A percentile compares a stretch with the other conserved stretches of the same genome.
Evolutionary conservation across 352 stramenopile species (phyloP).

Genomic region (Aphanomyces astaci): DNA sequence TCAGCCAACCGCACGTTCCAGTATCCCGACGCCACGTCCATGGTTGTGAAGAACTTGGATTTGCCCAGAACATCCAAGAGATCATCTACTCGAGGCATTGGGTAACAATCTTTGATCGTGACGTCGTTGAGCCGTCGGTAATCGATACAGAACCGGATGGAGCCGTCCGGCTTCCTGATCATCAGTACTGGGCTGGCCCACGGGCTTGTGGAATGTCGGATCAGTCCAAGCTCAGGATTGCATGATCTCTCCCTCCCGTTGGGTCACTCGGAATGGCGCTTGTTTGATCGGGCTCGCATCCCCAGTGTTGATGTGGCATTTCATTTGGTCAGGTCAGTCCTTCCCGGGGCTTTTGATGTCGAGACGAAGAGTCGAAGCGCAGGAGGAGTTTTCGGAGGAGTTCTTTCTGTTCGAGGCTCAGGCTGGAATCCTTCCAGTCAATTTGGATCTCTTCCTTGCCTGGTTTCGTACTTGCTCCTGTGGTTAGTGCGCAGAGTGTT

Average conservation of each 20-base stretch:
- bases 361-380: neutral
- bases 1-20: neutral
- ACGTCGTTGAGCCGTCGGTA: too few species aligned
- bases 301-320: conserved; percentile 26
- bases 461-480: too few species aligned
- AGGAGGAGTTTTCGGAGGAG: neutral
- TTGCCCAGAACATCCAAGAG: neutral
- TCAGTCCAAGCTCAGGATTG: neutral
- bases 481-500: too few species aligned
- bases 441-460: too few species aligned
- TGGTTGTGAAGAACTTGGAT: neutral
- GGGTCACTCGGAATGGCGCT: neutral
- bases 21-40: neutral
- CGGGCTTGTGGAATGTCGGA: neutral
- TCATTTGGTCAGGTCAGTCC: neutral
- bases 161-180: neutral
- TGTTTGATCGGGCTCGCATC: conserved; percentile 21
- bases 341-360: neutral
- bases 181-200: neutral
- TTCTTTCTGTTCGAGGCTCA: too few species aligned
- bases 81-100: neutral
- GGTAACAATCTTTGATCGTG: too few species aligned
- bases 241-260: conserved; percentile 19
- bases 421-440: too few species aligned
- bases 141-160: neutral